These are phyloP conservation scores for Lactarius vividus DNA, from an alignment of 768 basidiomycete genomes.

Conservation along the genomic window DNA sequence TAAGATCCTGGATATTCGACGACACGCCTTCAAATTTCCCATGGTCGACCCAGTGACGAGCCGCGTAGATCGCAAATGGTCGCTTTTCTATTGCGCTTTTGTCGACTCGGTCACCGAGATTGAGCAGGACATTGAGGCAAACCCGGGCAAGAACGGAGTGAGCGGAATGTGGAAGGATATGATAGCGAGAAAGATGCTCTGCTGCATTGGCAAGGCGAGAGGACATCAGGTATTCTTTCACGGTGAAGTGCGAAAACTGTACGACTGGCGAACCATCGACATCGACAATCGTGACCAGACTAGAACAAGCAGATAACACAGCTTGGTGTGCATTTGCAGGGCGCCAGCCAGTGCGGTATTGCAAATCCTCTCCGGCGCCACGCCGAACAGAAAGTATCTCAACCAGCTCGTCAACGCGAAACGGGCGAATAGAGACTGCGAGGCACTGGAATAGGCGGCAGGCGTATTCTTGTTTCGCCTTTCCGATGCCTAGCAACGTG, in stretches of 20 bases:
- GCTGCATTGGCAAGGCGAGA: background rate
- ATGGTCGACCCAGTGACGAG: slow-evolving; percentile 11
- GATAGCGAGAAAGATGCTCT: background rate
- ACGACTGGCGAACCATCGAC: background rate
- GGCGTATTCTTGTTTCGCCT: slow-evolving; percentile 6
- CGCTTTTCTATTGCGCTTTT: background rate
- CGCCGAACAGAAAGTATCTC: slow-evolving; percentile 2
- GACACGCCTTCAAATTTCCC: background rate
- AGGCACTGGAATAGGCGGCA: slow-evolving; percentile 7
- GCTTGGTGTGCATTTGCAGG: background rate
- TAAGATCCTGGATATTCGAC: background rate
- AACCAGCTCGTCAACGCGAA: slow-evolving; percentile 6
- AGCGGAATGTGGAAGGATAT: background rate
- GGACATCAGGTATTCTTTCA: slow-evolving; percentile 14
- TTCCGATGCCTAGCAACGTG: background rate
- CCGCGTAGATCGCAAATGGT: slow-evolving; percentile 12
- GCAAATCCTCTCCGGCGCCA: background rate
- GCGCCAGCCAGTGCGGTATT: background rate
- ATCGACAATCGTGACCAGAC: background rate
- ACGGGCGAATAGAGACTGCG: slow-evolving; percentile 5
- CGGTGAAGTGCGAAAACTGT: slow-evolving; percentile 12
- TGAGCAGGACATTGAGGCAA: slow-evolving; percentile 1
- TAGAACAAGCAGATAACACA: slow-evolving; percentile 9
- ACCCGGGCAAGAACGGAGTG: background rate
- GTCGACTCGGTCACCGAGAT: background rate